phyloP scores from a whole-genome alignment of 2,329 filamentous ascomycete genomes.

The Cladosporium sp. region DNA sequence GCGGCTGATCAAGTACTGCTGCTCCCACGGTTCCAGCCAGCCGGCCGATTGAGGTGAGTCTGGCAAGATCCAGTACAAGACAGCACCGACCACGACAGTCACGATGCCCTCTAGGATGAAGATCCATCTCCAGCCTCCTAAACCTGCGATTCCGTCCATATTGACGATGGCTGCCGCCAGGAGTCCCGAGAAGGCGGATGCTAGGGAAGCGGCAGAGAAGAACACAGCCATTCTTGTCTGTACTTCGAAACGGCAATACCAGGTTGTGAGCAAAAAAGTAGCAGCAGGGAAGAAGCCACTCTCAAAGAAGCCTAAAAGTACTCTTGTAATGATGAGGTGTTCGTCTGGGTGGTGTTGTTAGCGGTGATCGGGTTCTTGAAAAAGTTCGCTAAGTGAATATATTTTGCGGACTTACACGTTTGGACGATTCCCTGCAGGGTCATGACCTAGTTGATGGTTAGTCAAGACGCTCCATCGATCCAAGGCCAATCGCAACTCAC shows the following conservation, averaged over 20 bases:
- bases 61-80: slow-evolving; percentile 45
- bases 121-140: slow-evolving; percentile 39
- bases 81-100: slow-evolving; percentile 24
- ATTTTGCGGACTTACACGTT: slow-evolving; percentile 24
- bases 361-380: slow-evolving; percentile 50
- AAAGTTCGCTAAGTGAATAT: slow-evolving; percentile 20
- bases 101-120: slow-evolving; percentile 22
- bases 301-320: slow-evolving; percentile 43
- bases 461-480: too few relatives aligned
- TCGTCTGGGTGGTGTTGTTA: slow-evolving; percentile 25
- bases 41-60: slow-evolving; percentile 55
- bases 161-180: slow-evolving; percentile 53
- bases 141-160: slow-evolving; percentile 51
- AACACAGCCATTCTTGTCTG: slow-evolving; percentile 44
- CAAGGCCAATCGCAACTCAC: slow-evolving; percentile 38
- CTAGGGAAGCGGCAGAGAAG: slow-evolving; percentile 47
- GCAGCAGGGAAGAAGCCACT: slow-evolving; percentile 54
- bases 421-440: slow-evolving; percentile 29
- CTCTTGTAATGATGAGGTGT: slow-evolving; percentile 4
- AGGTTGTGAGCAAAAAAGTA: slow-evolving; percentile 56
- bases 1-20: slow-evolving; percentile 38
- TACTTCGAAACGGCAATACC: slow-evolving; percentile 41
- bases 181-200: slow-evolving; percentile 50
- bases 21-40: slow-evolving; percentile 50
- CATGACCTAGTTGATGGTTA: slow-evolving; percentile 28